Base-by-base conservation (phyloP, 257 asterid genomes). In the Cordia subcordata region DNA sequence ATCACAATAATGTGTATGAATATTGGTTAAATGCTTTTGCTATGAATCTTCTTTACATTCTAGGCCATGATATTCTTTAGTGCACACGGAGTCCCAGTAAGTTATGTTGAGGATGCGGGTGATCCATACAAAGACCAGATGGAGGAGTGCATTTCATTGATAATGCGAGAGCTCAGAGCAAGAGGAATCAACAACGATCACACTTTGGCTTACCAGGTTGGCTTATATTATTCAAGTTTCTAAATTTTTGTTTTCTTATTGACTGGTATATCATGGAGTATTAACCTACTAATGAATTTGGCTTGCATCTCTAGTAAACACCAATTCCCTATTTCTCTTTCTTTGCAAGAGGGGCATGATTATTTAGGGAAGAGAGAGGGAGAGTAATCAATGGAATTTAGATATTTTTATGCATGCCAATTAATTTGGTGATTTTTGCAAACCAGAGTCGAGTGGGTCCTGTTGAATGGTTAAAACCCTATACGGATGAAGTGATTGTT, bases 371-470 rank as follows among this genome's bases (percentile, higher is more conserved):
- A 27, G 35, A 27, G 35, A 27, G 35, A 27, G 35, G 35, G 35
- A 27, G 35, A 27, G 35, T 1, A 6, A 27, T 27, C 35, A 27
- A 27, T 1, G 47, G 2, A 42, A 42, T 10, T 42, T 14, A 10
- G 5, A 22, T 37, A 53, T 11, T 54, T n/a, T 55, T 17, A n/a
- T 45, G 21, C 13, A 16, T n/a, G 44, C 18, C 46, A 10, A 27
- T 49, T 11, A 58, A 13, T 27, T 67, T 42, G n/a, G n/a, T 6
- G 15, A 46, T 40, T 63, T 8, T 11, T 32, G 21, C 46, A 17
- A 77, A 18, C 37, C 75, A 92, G 99, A 88, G 99, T 65, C 92
- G 99, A 44, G 99, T 92, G 27, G 99, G 99, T 58, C 99, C 99
- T 16, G 99, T 92, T 61, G 91, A 92, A 63, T 92, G 99, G 97